Evolutionary conservation across 352 stramenopile species (phyloP).

Genomic region (Achlya hypogyna): DNA sequence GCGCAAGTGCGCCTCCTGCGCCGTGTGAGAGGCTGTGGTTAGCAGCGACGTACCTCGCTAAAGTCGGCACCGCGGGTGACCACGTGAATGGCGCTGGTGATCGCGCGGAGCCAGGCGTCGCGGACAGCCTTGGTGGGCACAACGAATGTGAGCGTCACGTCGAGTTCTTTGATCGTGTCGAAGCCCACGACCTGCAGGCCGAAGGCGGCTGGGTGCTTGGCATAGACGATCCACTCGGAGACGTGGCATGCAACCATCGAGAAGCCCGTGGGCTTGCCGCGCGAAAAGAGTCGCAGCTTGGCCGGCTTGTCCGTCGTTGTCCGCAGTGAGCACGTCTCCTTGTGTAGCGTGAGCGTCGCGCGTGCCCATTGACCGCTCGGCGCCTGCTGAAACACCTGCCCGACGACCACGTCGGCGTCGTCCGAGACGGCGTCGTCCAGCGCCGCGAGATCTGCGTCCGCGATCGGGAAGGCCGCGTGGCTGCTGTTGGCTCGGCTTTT

Average conservation of each 20-base stretch:
- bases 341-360: constrained; percentile 60
- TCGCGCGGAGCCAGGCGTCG: constrained; percentile 49
- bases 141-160: constrained; percentile 70
- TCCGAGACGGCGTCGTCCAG: constrained; percentile 48
- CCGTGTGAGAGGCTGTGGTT: background rate
- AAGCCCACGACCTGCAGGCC: constrained; percentile 75
- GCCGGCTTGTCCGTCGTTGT: background rate
- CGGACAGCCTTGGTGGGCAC: constrained; percentile 43
- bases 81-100: constrained; percentile 39
- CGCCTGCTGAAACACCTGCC: constrained; percentile 63
- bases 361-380: constrained; percentile 51
- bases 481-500: background rate
- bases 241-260: constrained; percentile 57
- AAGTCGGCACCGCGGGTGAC: constrained; percentile 48
- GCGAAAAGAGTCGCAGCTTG: background rate
- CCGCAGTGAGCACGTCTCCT: constrained; percentile 33
- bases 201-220: constrained; percentile 67
- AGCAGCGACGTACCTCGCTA: constrained; percentile 32
- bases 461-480: background rate
- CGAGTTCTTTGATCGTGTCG: constrained; percentile 55
- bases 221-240: constrained; percentile 69
- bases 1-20: constrained; percentile 24
- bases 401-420: constrained; percentile 40
- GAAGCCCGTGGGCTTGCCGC: background rate
- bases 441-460: constrained; percentile 2